Base-by-base conservation (phyloP, 2,329 filamentous ascomycete species). In the Alternaria ventricosa region DNA sequence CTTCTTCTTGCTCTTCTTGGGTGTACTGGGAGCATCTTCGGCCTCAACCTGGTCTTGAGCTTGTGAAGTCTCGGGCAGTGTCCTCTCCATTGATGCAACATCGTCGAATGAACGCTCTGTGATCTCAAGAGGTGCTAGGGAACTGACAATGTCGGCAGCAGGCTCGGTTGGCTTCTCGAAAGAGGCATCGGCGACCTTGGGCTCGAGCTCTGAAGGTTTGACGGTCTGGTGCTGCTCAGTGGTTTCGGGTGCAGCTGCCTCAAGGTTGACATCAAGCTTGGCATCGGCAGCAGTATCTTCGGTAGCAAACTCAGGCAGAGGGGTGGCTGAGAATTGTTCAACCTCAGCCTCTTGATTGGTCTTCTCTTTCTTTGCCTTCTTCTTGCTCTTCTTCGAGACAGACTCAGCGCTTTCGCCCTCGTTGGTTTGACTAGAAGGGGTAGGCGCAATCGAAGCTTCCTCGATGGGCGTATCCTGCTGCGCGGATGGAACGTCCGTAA, bases 1-100 rank as follows among this genome's bases (percentile, higher is more conserved):
- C 59, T 75, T 75, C 47, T 75, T 74, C 64, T 74, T 76, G 28
- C 61, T 58, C 62, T 77, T 75, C 63, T 76, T 77, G 1, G 71
- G 68, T 7, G 50, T 51, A 5, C 27, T 58, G 18, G 50, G 15
- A 20, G 36, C n/a, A 12, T 56, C 55, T 15, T 63, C 51, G 27
- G 18, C 23, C 18, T 55, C 27, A 1, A 13, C 27, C 10, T 25
- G 12, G 28, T 43, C 45, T 36, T 60, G 55, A 2, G 18, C 51
- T 47, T 44, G 53, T 15, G 50, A 36, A 23, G 51, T 47, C 36
- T 60, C 67, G 6, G 55, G 43, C 4, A 60, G n/a, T 33, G 47
- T 18, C 23, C 49, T 22, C 36, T 60, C 45, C 9, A 23, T 15
- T 23, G 54, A n/a, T 6, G 33, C 9, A 5, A 49, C 30, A 5